Conservation (phyloP, 2,329 filamentous ascomycete genomes). For the Phaeoacremonium minimum region DNA sequence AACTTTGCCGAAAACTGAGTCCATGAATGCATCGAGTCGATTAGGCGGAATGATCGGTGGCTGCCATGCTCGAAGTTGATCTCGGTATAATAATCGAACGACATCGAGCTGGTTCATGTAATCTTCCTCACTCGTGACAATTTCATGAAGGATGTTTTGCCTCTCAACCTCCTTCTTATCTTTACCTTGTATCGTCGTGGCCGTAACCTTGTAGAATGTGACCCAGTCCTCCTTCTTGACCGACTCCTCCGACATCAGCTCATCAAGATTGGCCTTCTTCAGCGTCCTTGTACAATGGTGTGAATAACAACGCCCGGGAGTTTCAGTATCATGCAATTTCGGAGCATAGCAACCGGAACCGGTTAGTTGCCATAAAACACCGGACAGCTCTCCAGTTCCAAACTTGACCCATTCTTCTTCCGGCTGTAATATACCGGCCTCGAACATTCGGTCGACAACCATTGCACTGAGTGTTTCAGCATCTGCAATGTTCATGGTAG, state of each 20-base stretch:
- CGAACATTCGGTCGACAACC: conserved; percentile 77
- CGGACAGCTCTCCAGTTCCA: conserved; percentile 72
- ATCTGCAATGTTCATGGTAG: conserved; percentile 97
- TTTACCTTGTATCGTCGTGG: conserved; percentile 66
- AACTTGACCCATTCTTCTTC: conserved; percentile 99
- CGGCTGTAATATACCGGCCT: conserved; percentile 69
- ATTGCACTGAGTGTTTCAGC: conserved; percentile 79
- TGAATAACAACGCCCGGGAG: conserved; percentile 80
- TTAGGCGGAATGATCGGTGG: conserved; percentile 79
- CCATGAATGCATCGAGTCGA: conserved; percentile 73
- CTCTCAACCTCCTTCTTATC: conserved; percentile 85
- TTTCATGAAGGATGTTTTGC: conserved; percentile 93
- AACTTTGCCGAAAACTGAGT: conserved; percentile 84
- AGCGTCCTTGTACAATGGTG: conserved; percentile 90
- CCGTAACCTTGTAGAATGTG: conserved; percentile 79
- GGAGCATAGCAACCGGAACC: conserved; percentile 88
- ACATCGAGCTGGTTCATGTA: conserved; percentile 90
- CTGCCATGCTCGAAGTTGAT: conserved; percentile 67
- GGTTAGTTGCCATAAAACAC: conserved; percentile 90
- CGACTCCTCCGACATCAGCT: conserved; percentile 63
- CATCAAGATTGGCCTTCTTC: conserved; percentile 87
- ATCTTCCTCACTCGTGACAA: conserved; percentile 86
- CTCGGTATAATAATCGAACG: conserved; percentile 77
- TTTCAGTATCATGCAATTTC: conserved; percentile 69
- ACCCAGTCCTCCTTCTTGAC: conserved; percentile 80